phyloP scores from a whole-genome alignment of 805 yeast species.

The Blastobotrys muscicola region DNA sequence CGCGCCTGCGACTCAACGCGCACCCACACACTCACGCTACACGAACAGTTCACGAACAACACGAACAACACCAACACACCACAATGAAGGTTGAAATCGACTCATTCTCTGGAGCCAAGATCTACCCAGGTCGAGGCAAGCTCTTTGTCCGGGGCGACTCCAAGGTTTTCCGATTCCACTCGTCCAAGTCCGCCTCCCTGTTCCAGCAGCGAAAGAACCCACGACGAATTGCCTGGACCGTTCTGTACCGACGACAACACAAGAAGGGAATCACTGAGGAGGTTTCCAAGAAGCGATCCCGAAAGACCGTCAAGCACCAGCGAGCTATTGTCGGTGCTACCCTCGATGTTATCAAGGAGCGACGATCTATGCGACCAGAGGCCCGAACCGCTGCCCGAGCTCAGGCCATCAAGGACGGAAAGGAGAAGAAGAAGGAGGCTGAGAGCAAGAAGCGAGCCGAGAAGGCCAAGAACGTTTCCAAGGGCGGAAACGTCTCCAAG shows the following conservation, averaged over 20 bases:
- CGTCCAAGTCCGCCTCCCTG: conserved; percentile 93
- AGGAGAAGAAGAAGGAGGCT: conserved; percentile 60
- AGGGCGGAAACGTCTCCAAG: conserved; percentile 75
- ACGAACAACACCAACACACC: conserved; percentile 1
- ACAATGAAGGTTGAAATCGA: conserved; percentile 99
- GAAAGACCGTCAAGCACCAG: conserved; percentile 97
- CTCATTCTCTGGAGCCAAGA: conserved; percentile 98
- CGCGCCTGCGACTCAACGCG: too few relatives aligned
- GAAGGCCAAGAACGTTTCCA: conserved; percentile 50
- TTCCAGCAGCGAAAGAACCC: conserved; percentile 99
- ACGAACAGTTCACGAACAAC: conserved; percentile 6
- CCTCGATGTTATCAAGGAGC: conserved; percentile 94
- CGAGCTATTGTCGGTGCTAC: conserved; percentile 99
- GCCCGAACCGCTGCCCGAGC: conserved; percentile 97
- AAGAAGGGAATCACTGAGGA: conserved; percentile 99
- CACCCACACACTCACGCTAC: conserved; percentile 4
- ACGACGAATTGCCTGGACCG: conserved; percentile 99
- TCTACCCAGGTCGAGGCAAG: conserved; percentile 99
- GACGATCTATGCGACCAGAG: conserved; percentile 93
- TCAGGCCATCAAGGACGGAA: conserved; percentile 54
- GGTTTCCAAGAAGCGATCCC: conserved; percentile 91
- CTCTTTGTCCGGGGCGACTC: conserved; percentile 99
- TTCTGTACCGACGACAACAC: conserved; percentile 99
- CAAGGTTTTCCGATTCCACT: conserved; percentile 98
- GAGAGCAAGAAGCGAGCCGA: conserved; percentile 94